Conservation (phyloP, 192 early-diverging fungal genomes). For the Lunasporangiospora selenospora region DNA sequence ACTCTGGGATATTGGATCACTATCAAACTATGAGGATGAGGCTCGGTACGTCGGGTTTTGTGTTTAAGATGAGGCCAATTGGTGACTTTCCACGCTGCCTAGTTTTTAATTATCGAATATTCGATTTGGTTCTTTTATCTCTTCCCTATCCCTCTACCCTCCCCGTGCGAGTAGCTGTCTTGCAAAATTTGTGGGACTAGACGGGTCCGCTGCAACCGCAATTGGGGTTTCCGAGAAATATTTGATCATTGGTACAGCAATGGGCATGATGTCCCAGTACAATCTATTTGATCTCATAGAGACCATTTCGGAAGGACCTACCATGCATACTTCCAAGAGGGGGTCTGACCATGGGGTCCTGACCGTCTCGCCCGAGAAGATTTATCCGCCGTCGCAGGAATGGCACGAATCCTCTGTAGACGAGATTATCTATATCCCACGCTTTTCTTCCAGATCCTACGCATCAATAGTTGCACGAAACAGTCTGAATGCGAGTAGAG, state of each 20-base stretch:
- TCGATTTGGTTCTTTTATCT: no score
- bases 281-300: slow-evolving; percentile 11
- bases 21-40: slow-evolving; percentile 22
- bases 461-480: no score
- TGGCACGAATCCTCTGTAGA: slow-evolving; percentile 61
- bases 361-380: slow-evolving; percentile 11
- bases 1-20: slow-evolving; percentile 59
- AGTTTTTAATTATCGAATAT: no score
- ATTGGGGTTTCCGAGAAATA: slow-evolving; percentile 43
- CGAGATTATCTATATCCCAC: slow-evolving; percentile 49
- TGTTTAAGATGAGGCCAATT: no score
- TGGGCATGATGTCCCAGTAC: slow-evolving; percentile 24
- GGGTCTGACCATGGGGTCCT: neutral
- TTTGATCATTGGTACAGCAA: slow-evolving; percentile 24
- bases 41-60: slow-evolving; percentile 25
- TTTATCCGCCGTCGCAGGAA: slow-evolving; percentile 50
- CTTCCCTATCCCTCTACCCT: no score
- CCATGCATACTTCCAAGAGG: neutral
- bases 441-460: slow-evolving; percentile 32
- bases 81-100: slow-evolving; percentile 28
- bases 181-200: slow-evolving; percentile 27
- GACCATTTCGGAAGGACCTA: neutral
- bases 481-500: no score
- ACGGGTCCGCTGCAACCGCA: slow-evolving; percentile 17
- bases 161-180: slow-evolving; percentile 27